Evolutionary conservation across 2,329 filamentous ascomycete genomes (phyloP), one percentile per base, ranked within the genome.

Genomic region (Epichloe sp.): DNA sequence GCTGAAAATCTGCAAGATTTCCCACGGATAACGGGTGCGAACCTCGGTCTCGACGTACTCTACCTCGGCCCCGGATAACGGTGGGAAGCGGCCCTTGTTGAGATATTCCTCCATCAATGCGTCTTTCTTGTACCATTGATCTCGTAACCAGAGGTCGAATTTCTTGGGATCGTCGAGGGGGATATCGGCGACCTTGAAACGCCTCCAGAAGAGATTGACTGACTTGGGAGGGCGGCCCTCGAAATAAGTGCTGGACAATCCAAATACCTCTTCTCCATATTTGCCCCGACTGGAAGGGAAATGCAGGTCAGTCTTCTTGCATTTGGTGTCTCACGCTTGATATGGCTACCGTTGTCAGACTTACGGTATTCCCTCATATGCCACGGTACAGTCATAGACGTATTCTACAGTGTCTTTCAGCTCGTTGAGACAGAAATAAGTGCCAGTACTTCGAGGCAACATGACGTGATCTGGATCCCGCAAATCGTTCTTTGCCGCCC

Each of bases 161-260:
- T 78, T 73, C 41, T 85, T 77, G 15, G 78, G 75, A 58, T 84
- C 79, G 35, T 88, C 77, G 10, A 95, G 76, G 0, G 0, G 91
- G 43, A 98, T 95, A 19, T 88, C 82, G 21, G 78, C 77, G 14
- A 96, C 65, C 36, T 79, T 78, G 68, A 95, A 96, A 10, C 89
- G 82, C 49, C 93, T 82, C 88, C 91, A 98, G 68, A 95, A 86
- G 73, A 97, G 90, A 68, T 96, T 97, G 61, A 97, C 90, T 1
- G 89, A 95, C 65, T 90, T 95, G 2, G 91, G 93, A 0, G 90
- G 85, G 1, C 87, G 81, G 12, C 93, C 90, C 65, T 93, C 81
- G 55, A 96, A 83, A 63, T 93, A 95, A 4, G 88, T 94, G 47
- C 89, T 89, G 3, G 80, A 79, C 4, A 98, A 74, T 0, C 87